Evolutionary conservation across 2,329 filamentous ascomycete species (phyloP).

Genomic region (Verticillium alfalfae): DNA sequence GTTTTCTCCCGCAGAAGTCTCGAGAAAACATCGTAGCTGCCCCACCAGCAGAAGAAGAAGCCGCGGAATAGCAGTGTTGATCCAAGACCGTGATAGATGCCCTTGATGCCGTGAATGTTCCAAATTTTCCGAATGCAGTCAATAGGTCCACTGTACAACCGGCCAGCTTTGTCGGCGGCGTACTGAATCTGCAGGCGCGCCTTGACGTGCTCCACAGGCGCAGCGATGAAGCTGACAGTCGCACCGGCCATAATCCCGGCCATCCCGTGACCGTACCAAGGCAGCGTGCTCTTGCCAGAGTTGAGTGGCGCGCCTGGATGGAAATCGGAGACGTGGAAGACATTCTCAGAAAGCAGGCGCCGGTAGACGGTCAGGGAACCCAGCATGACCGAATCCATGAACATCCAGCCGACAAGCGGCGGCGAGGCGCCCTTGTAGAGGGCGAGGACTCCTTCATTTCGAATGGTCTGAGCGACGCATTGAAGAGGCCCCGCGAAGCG

Average conservation of each 20-base stretch:
- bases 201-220: slow-evolving; percentile 93
- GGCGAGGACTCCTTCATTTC: slow-evolving; percentile 77
- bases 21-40: slow-evolving; percentile 84
- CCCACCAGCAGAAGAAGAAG: slow-evolving; percentile 99
- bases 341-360: slow-evolving; percentile 70
- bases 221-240: slow-evolving; percentile 89
- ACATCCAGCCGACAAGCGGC: slow-evolving; percentile 92
- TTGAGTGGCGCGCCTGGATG: slow-evolving; percentile 15
- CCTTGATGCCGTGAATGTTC: slow-evolving; percentile 65
- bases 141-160: slow-evolving; percentile 80
- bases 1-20: slow-evolving; percentile 62
- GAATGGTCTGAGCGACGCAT: slow-evolving; percentile 77
- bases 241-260: slow-evolving; percentile 82
- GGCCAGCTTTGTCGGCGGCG: slow-evolving; percentile 67
- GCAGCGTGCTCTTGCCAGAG: slow-evolving; percentile 42
- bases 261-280: slow-evolving; percentile 75
- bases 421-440: slow-evolving; percentile 94
- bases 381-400: slow-evolving; percentile 90
- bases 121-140: slow-evolving; percentile 74
- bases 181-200: slow-evolving; percentile 94
- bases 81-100: slow-evolving; percentile 78
- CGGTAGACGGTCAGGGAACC: slow-evolving; percentile 89
- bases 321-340: slow-evolving; percentile 55
- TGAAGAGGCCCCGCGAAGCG: slow-evolving; percentile 84
- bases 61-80: slow-evolving; percentile 85